Evolutionary conservation across 2,329 filamentous ascomycete species (phyloP), one percentile per base, ranked within the genome.

Genomic region (Cercospora canescens): DNA sequence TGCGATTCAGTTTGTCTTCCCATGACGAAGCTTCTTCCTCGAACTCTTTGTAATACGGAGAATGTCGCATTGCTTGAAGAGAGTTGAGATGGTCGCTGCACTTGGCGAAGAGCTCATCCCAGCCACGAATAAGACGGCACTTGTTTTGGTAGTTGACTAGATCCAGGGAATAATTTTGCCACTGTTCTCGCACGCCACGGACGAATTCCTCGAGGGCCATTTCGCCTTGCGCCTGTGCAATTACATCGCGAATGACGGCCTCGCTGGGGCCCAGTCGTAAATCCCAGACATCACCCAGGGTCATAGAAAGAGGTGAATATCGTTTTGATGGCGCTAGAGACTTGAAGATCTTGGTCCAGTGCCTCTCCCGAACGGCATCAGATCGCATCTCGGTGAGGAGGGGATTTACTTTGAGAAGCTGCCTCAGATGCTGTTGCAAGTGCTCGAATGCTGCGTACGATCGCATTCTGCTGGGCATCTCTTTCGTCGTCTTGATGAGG

Each of bases 361-460:
- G 95, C 60, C 95, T 88, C 78, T 99, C 96, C 54, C 94, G 90
- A 65, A 99, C 93, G 16, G 95, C 94, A 79, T 99, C 95, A 0
- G 94, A 97, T 77, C 97, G 97, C 79, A 99, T 85, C 70, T 99
- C 95, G 4, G 89, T 87, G 3, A 99, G 85, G 35, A 97, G 85
- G 11, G 90, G 85, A 76, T 98, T 99, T 72, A 96, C 93, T 78
- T 97, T 98, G 69, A 97, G 85, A 57, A 96, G 86, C 68, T 94
- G 90, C 52, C 93, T 91, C 45, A 99, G 87, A 32, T 96, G 91
- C 69, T 88, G 93, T 77, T 99, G 96, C 41, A 99, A 93, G 76
- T 99, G 94, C 79, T 99, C 96, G 77, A 99, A 99, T n/a, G 96
- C 96, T 72, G 96, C 94, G 79, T 99, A 99, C 76, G 99, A 96